Evolutionary conservation across 148 eudicot species (phyloP).

Genomic region (Fagopyrum homotropicum): DNA sequence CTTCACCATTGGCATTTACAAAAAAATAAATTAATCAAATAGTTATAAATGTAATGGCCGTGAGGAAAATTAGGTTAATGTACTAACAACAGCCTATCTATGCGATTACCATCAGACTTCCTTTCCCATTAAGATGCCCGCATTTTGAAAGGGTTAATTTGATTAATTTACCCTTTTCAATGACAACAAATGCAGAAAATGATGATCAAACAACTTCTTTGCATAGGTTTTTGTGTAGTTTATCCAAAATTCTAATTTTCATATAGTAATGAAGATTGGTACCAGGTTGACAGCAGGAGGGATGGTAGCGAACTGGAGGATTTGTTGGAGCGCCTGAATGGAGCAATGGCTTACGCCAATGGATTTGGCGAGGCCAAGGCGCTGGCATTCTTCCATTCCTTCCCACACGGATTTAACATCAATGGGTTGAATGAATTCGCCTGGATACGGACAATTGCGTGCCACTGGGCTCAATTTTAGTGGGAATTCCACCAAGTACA

Average conservation of each 20-base stretch:
- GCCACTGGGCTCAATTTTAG: conserved; percentile 24
- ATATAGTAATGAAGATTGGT: background rate
- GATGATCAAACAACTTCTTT: too few species aligned
- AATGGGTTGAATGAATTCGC: conserved; percentile 17
- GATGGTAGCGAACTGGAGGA: conserved; percentile 10
- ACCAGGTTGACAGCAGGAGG: conserved; percentile 25
- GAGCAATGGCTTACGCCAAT: conserved; percentile 25
- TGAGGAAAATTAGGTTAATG: too few species aligned
- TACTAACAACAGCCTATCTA: too few species aligned
- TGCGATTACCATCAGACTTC: too few species aligned
- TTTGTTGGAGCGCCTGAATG: conserved; percentile 7
- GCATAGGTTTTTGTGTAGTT: too few species aligned
- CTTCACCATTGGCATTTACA: conserved; percentile 17
- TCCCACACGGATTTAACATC: conserved; percentile 26
- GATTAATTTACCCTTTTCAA: too few species aligned
- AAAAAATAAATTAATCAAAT: too few species aligned
- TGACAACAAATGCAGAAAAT: too few species aligned
- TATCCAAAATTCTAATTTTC: too few species aligned
- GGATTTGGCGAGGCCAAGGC: conserved; percentile 19
- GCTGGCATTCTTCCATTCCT: conserved; percentile 24
- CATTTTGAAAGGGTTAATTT: too few species aligned
- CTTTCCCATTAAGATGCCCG: too few species aligned
- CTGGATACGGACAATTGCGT: conserved; percentile 16
- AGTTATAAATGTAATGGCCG: too few species aligned
- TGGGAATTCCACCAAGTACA: conserved; percentile 31